Conservation (phyloP, 805 yeast genomes). For the Candida vaughaniae region DNA sequence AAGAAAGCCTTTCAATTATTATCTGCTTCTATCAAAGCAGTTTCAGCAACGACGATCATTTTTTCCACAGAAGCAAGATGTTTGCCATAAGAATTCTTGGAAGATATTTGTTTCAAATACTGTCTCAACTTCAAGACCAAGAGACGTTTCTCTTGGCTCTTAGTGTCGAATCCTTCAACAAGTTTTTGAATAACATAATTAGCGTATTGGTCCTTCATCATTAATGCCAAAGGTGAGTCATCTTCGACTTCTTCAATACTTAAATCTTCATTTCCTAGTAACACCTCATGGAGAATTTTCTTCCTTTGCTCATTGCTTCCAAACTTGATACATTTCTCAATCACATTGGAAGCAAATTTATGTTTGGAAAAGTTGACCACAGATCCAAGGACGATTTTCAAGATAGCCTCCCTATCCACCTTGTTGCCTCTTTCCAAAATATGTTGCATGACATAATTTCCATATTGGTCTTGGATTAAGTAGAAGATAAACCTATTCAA, state of each 20-base stretch:
- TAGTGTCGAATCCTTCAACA: conserved; percentile 69
- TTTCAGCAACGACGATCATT: conserved; percentile 56
- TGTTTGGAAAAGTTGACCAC: conserved; percentile 88
- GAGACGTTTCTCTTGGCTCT: conserved; percentile 61
- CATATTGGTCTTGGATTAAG: conserved; percentile 93
- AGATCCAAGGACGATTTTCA: conserved; percentile 65
- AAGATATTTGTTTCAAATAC: conserved; percentile 69
- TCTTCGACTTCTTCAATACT: conserved; percentile 53
- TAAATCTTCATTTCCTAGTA: conserved; percentile 50
- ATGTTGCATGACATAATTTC: conserved; percentile 96
- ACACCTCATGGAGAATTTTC: conserved; percentile 63
- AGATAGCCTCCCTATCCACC: conserved; percentile 59
- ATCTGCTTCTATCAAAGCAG: conserved; percentile 42
- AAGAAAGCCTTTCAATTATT: conserved; percentile 9
- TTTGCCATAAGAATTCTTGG: conserved; percentile 68
- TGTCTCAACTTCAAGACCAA: conserved; percentile 76
- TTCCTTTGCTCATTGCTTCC: conserved; percentile 65
- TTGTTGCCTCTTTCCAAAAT: conserved; percentile 79
- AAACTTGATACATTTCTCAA: conserved; percentile 84
- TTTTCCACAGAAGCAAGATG: conserved; percentile 83
- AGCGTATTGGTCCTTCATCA: conserved; percentile 98
- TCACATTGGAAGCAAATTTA: conserved; percentile 96
- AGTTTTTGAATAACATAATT: conserved; percentile 95
- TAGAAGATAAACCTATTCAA: conserved; percentile 68
- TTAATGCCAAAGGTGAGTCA: conserved; percentile 70